Evolutionary conservation across 345 rosid species (phyloP), one percentile per base, ranked within the genome.

Genomic region (Citrus unshiu): DNA sequence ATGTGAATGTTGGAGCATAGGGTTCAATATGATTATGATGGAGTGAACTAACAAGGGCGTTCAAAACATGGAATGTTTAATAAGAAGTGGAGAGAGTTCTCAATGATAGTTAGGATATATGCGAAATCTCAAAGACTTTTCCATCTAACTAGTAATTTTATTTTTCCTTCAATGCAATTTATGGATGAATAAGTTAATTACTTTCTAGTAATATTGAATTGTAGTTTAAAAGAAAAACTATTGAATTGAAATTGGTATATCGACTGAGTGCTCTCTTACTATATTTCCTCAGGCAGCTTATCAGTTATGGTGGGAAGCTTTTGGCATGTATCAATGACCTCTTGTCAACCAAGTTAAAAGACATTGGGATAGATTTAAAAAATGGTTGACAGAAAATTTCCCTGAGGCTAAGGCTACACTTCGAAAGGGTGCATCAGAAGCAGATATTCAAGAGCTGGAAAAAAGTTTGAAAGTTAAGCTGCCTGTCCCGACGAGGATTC

Each of bases 321-420:
- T 92, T 78, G 37, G 78, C 35, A 89, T 89, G 93, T 96, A 96
- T 43, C 98, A 97, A 0, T 94, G 99, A 95, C 79, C 85, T 40
- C 92, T 96, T 6, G 98, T 96, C 13, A 80, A 68, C 58, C 88
- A 97, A 19, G 94, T 89, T 64, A 87, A 92, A 75, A 81, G 84
- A 79, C 94, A 95, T 76, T 94, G 94, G 95, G 97, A 89, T 74
- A 83, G 83, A 32, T 85, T 94, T 60, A 86, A 79, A 81, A 78
- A 27, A 58, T 94, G 99, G 99, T 75, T 94, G 74, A 70, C 65
- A 2, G 24, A 77, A 16, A 91, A 91, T 82, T 91, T 91, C 78
- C 97, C 95, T 0, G 98, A 96, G 85, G 93, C 91, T 40, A 77
- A 43, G 24, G 87, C 88, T 34, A 94, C 99, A 2, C 86, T 96